phyloP scores from a whole-genome alignment of 768 basidiomycete species.

The Rhizopogon vesiculosus region DNA sequence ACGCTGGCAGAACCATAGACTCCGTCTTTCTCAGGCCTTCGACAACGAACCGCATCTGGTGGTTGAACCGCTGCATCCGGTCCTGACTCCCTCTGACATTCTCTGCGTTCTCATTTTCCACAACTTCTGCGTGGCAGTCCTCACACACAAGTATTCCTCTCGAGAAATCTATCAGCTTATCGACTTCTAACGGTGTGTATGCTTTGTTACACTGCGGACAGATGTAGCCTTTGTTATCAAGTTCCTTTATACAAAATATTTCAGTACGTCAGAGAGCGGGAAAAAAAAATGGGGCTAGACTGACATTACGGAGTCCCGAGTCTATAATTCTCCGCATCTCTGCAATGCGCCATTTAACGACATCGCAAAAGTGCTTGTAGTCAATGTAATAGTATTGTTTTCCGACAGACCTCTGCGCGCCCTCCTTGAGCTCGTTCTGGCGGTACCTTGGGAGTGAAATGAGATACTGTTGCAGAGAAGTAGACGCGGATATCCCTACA shows the following conservation, averaged over 20 bases:
- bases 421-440: conserved; percentile 89
- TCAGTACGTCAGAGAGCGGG: not conserved
- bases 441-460: conserved; percentile 55
- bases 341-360: conserved; percentile 95
- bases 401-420: conserved; percentile 80
- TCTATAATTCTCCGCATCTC: conserved; percentile 91
- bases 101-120: conserved; percentile 90
- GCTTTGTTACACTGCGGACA: conserved; percentile 84
- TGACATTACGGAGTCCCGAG: conserved; percentile 81
- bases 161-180: conserved; percentile 72
- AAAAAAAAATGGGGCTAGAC: conserved; percentile 20
- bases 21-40: conserved; percentile 90
- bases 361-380: conserved; percentile 93
- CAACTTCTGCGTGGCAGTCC: conserved; percentile 79
- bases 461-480: not conserved
- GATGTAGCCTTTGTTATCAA: conserved; percentile 96
- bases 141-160: conserved; percentile 77
- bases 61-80: conserved; percentile 92
- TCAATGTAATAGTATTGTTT: conserved; percentile 97
- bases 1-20: conserved; percentile 81
- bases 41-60: conserved; percentile 82
- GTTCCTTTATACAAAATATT: conserved; percentile 52
- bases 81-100: conserved; percentile 84
- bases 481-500: conserved; percentile 42
- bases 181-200: conserved; percentile 83